These are phyloP conservation scores for Fennellomyces sp. DNA, from an alignment of 371 early-diverging fungal species.

Conservation along the genomic window DNA sequence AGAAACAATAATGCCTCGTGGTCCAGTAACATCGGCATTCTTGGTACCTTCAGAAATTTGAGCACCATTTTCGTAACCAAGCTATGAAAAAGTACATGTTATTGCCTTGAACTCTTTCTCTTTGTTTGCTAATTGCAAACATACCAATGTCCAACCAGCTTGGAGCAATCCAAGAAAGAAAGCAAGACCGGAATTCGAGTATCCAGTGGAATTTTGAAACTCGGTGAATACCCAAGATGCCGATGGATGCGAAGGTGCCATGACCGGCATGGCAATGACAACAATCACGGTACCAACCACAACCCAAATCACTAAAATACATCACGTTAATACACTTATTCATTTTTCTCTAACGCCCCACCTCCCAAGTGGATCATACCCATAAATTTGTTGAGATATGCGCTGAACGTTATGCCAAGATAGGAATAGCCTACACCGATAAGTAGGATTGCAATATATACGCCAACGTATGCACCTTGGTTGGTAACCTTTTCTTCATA, in stretches of 20 bases:
- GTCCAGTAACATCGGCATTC: constrained; percentile 40
- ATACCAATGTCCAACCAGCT: constrained; percentile 38
- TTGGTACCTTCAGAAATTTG: constrained; percentile 51
- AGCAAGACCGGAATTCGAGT: constrained; percentile 25
- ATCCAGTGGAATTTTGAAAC: constrained; percentile 41
- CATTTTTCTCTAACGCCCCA: too few relatives aligned
- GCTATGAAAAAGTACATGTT: constrained; percentile 12
- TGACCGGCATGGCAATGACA: constrained; percentile 31
- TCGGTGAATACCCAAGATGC: constrained; percentile 46
- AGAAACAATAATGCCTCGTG: constrained; percentile 44
- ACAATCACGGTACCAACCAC: constrained; percentile 36
- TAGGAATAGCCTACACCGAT: constrained; percentile 21
- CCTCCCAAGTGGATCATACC: too few relatives aligned
- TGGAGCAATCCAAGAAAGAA: constrained; percentile 47
- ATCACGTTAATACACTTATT: neutral
- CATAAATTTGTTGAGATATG: constrained; percentile 31
- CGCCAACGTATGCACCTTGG: constrained; percentile 34
- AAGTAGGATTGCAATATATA: constrained; percentile 27
- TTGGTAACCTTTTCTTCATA: constrained; percentile 17
- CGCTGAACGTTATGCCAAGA: constrained; percentile 29
- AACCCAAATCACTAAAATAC: constrained; percentile 33
- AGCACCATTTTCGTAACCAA: constrained; percentile 45
- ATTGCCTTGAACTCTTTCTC: too few relatives aligned
- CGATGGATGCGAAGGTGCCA: constrained; percentile 35
- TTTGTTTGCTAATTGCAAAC: too few relatives aligned